Base-by-base conservation (phyloP, 495 filamentous ascomycete species). In the Hypoxylon subgilvum region DNA sequence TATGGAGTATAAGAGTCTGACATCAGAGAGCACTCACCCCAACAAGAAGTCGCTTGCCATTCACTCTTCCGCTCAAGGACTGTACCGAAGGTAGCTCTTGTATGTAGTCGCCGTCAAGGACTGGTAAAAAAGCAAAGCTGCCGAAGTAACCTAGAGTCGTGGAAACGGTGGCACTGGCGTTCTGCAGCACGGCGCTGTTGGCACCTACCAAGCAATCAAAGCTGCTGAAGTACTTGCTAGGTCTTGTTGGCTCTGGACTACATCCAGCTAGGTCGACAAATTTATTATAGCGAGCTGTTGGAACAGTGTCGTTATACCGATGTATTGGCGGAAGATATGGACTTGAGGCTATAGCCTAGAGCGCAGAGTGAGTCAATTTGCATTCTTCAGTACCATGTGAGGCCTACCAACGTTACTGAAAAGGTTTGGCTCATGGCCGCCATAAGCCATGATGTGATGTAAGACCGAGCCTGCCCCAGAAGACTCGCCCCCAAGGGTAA, bases 401-500 rank as follows among this genome's bases (percentile, higher is more conserved):
- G 14, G 44, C 17, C 27, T 35, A 47, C 84, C 74, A 7, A 76
- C 80, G 43, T 79, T 77, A 31, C 74, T 66, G 67, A 83, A 84
- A 17, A 76, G 73, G n/a, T 65, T 57, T n/a, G 72, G 68, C 1
- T 73, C 65, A 1, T 54, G 27, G 6, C 72, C 69, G 2, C 63
- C 72, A 38, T 72, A 68, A 19, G 66, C 69, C 57, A 70, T 56
- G 18, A 61, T 53, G 51, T 72, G 61, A 21, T 86, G 79, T 57
- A 86, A 79, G 68, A 86, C 75, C 36, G 86, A 79, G 0, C 84
- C 85, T 6, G 77, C 88, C 21, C 89, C 89, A 2, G 89, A 86
- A 4, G 83, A 87, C 50, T 90, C 84, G 12, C 89, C 89, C 51
- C 83, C 78, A 9, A 92, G 78, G 1, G 89, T 94, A 22, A 92